Base-by-base conservation (phyloP, 2,329 filamentous ascomycete species). In the Torrubiellomyces zombiae region DNA sequence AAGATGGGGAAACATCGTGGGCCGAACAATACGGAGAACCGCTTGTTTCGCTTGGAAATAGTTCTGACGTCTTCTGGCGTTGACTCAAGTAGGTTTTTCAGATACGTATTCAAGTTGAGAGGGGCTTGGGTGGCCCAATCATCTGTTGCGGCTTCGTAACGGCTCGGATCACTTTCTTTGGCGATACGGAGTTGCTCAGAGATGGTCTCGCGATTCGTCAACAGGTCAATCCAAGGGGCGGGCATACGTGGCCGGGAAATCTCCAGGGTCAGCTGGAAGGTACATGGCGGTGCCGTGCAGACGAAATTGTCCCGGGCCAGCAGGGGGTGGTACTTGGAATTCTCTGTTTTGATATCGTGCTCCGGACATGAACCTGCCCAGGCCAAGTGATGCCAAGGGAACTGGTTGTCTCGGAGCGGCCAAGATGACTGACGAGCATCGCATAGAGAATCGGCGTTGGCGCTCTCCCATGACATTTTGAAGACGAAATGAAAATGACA, bases 21-120 rank as follows among this genome's bases (percentile, higher is more conserved):
- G 0, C 63, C 60, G 28, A 70, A 68, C 6, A 65, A 49, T 2
- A 67, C 57, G 14, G 48, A 46, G 27, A 69, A 70, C 9, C 59
- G 55, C 38, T 68, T 69, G 35, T 71, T 71, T 2, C 64, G 48
- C 26, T 60, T 61, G 3, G 63, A 63, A 18, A 71, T 67, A 24
- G 48, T 60, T 21, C 58, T 47, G 0, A 40, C 40, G 7, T 49
- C 47, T 18, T 48, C 45, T 1, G 44, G 43, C 3, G 44, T 41
- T 1, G 43, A 42, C 14, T 55, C 49, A 3, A 62, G 47, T 5
- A 61, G 46, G 29, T 70, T 63, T 16, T 53, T 56, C 4, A 68
- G 42, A 24, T 69, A 70, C 6, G 55, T 57, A 28, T 58, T 55
- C 4, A 70, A 42, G 8, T 62, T 63, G 6, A 38, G 26, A 3